Percentiles rank a stretch among this genome's conserved stretches.
Evolutionary conservation across 306 rosid species (phyloP).

Genomic region (Quercus ilex): DNA sequence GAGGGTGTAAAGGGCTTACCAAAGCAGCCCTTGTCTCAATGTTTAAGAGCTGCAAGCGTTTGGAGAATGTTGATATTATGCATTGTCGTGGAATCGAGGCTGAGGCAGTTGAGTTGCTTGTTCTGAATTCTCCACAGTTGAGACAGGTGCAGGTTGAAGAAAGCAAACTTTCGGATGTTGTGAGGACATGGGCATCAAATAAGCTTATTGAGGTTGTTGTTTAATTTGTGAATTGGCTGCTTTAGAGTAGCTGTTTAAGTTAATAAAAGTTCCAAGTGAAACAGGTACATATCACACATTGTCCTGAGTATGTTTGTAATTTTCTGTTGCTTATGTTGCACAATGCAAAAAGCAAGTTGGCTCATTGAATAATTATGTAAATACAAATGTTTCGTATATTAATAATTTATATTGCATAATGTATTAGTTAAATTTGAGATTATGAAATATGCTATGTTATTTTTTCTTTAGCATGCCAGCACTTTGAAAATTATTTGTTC

Average conservation of each 20-base stretch:
- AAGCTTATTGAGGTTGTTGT: conserved; percentile 50
- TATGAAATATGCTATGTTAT: background rate
- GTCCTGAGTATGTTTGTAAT: conserved; percentile 2
- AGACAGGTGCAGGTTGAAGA: conserved; percentile 64
- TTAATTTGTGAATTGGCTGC: conserved; percentile 23
- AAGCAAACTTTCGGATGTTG: conserved; percentile 56
- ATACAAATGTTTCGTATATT: background rate
- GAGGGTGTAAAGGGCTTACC: conserved; percentile 70
- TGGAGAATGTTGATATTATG: conserved; percentile 63
- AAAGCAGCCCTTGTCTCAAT: conserved; percentile 33
- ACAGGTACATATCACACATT: conserved; percentile 24
- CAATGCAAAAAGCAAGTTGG: conserved; percentile 1
- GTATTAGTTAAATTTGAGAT: background rate
- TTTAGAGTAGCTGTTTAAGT: conserved; percentile 21
- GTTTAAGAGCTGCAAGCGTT: conserved; percentile 53
- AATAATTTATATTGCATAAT: background rate
- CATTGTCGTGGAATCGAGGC: conserved; percentile 54
- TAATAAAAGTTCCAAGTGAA: conserved; percentile 22
- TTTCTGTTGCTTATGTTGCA: conserved; percentile 21
- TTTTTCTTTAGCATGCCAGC: background rate
- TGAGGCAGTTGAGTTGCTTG: conserved; percentile 47
- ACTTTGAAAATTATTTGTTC: background rate
- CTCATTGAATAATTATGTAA: conserved; percentile 15
- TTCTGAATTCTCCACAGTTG: conserved; percentile 45
- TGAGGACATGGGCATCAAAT: conserved; percentile 43